These are phyloP conservation scores for Fagus sylvatica DNA, from an alignment of 306 rosid species.

Conservation along the genomic window DNA sequence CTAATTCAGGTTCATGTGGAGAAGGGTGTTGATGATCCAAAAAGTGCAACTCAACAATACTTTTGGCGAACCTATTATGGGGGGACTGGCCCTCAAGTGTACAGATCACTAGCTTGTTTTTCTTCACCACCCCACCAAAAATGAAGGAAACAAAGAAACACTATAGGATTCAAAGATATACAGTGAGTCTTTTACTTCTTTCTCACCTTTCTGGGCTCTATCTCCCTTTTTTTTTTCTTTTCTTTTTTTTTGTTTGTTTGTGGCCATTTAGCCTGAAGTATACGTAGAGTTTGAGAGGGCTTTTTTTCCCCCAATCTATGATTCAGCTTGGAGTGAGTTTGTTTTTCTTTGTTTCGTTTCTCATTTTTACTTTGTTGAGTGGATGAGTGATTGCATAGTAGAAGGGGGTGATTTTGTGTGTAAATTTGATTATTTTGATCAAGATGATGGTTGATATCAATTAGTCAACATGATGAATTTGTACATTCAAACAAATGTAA, in stretches of 20 bases:
- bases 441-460: slow-evolving; percentile 4
- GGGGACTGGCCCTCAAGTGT: slow-evolving; percentile 37
- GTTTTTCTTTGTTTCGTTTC: not conserved
- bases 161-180: slow-evolving; percentile 23
- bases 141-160: not conserved
- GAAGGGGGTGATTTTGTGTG: slow-evolving; percentile 25
- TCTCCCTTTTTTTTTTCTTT: slow-evolving; percentile 3
- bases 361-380: slow-evolving; percentile 31
- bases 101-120: slow-evolving; percentile 46
- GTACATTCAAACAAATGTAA: not conserved
- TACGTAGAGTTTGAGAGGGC: slow-evolving; percentile 27
- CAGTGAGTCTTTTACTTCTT: slow-evolving; percentile 20
- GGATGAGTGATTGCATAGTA: slow-evolving; percentile 35
- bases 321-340: slow-evolving; percentile 17
- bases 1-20: slow-evolving; percentile 24
- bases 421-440: slow-evolving; percentile 8
- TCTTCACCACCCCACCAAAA: not conserved
- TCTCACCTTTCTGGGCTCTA: slow-evolving; percentile 38
- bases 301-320: slow-evolving; percentile 2
- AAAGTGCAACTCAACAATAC: slow-evolving; percentile 22
- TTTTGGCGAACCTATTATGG: slow-evolving; percentile 23
- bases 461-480: not conserved
- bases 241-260: not conserved
- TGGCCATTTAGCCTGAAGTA: not conserved
- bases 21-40: not conserved